Base-by-base conservation (phyloP, 2,329 filamentous ascomycete species). In the Fusarium phyllophilum region DNA sequence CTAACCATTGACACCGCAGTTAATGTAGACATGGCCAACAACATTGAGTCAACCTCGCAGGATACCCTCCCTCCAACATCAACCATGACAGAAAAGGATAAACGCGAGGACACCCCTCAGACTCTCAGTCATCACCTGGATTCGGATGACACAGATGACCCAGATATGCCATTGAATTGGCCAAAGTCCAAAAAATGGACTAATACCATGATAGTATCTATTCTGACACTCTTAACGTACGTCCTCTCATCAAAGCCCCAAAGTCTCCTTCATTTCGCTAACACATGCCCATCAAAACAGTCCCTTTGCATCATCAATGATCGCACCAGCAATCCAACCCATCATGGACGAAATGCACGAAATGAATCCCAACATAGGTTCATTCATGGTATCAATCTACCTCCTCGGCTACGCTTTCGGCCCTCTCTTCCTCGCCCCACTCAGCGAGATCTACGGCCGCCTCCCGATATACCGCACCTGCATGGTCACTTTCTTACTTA, bases 91-190 rank as follows among this genome's bases (percentile, higher is more conserved):
- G 42, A 26, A 18, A 44, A 44, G 10, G 6, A 44, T 0, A 24
- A 18, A 4, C 1, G 8, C 11, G n/a, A 24, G 15, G 15, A 0
- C n/a, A 26, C 11, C 14, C 17, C 10, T 26, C 42, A 18, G 22
- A 17, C 17, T 8, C 15, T 8, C 8, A 44, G 17, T 12, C 11
- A 13, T 24, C 4, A 0, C 11, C 42, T 44, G 7, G n/a, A 44
- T 12, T 18, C 5, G 17, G 9, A 13, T 5, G 22, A 12, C 8
- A 13, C 22, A 14, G 22, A 41, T n/a, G 42, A 44, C 42, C 42
- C 42, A 13, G 42, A 44, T 26, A 18, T 24, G 17, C 42, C 42
- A 8, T 44, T 44, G n/a, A 44, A 44, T 13, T 44, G 42, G 42
- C n/a, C n/a, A 4, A 26, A 44, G 17, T 12, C 42, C n/a, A 44